Base-by-base conservation (phyloP, 208 protist genomes). In the Porcisia hertigi region DNA sequence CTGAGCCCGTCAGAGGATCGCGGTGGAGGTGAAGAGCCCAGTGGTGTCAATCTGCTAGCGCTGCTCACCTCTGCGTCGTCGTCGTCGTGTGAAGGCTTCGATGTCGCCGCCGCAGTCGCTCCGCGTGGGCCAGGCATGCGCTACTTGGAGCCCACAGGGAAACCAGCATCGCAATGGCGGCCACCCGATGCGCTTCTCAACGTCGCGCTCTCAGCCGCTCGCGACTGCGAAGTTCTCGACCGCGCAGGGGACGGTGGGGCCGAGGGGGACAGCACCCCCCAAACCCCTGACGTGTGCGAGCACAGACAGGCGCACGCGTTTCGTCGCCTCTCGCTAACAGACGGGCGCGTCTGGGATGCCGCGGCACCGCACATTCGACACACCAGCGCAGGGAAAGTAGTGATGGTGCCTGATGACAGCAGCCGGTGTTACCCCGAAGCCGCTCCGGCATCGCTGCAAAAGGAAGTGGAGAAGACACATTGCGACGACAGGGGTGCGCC, bases 11-110 rank as follows among this genome's bases (percentile, higher is more conserved):
- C 6, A 14, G 62, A 66, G 39, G 7, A 23, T 49, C 8, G 62
- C 9, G 39, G 62, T 30, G 20, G 18, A 18, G 20, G 43, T 55
- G 45, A 41, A 54, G 18, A 18, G 7, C 3, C 47, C 25, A 1
- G 25, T 60, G 1, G 11, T 34, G 20, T 23, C 11, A 43, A 25
- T 36, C 57, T 76, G 23, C 20, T 81, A 0, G 55, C 75, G n/a
- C 64, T 76, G 9, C 54, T 73, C 4, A 59, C 57, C 1, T 54
- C 70, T 55, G 71, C 71, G 34, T 63, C 54, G 25, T 76, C 70
- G 11, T 34, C 49, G 2, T n/a, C 7, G 57, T 25, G 8, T 49
- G 39, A 30, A 14, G 62, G 20, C 20, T 1, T 66, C 36, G 62
- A 47, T 7, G 4, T 8, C 8, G 39, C 25, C 7, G 23, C 62